These are phyloP conservation scores for Ramaria sp. DNA, from an alignment of 768 basidiomycete genomes.

Conservation along the genomic window DNA sequence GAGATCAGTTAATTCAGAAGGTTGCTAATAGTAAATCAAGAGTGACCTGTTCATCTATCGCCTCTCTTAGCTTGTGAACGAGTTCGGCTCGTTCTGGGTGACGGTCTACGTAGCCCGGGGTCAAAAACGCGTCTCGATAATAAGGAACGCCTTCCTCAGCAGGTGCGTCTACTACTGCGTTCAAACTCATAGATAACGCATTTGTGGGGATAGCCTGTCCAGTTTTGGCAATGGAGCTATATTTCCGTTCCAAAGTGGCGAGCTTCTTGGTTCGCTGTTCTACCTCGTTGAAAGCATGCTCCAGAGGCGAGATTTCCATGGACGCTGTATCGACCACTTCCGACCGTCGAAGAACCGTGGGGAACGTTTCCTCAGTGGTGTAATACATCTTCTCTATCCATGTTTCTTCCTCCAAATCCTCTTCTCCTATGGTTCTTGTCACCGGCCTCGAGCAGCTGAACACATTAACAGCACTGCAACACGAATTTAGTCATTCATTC, in stretches of 20 bases:
- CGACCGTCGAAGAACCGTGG: slow-evolving; percentile 82
- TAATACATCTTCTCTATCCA: slow-evolving; percentile 88
- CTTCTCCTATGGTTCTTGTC: slow-evolving; percentile 43
- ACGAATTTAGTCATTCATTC: neutral
- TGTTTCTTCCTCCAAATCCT: slow-evolving; percentile 42
- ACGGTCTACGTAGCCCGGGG: slow-evolving; percentile 50
- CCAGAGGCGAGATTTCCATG: slow-evolving; percentile 76
- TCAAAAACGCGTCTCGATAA: slow-evolving; percentile 72
- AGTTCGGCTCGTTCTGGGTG: slow-evolving; percentile 62
- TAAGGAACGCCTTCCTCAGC: slow-evolving; percentile 64
- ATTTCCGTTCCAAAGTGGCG: slow-evolving; percentile 53
- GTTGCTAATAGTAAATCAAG: neutral
- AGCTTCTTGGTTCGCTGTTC: slow-evolving; percentile 74
- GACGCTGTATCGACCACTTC: slow-evolving; percentile 66
- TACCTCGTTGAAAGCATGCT: slow-evolving; percentile 74
- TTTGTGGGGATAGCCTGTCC: slow-evolving; percentile 66
- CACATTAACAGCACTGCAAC: slow-evolving; percentile 59
- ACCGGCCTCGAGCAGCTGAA: slow-evolving; percentile 72
- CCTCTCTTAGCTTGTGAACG: slow-evolving; percentile 59
- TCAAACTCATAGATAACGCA: slow-evolving; percentile 76
- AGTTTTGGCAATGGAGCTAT: slow-evolving; percentile 70
- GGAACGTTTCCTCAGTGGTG: slow-evolving; percentile 82
- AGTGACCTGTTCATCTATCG: slow-evolving; percentile 73
- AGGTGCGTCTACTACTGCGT: slow-evolving; percentile 78
- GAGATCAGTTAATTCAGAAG: neutral